phyloP scores from a whole-genome alignment of 164 flowering plant genomes.

The Vitis cinerea region DNA sequence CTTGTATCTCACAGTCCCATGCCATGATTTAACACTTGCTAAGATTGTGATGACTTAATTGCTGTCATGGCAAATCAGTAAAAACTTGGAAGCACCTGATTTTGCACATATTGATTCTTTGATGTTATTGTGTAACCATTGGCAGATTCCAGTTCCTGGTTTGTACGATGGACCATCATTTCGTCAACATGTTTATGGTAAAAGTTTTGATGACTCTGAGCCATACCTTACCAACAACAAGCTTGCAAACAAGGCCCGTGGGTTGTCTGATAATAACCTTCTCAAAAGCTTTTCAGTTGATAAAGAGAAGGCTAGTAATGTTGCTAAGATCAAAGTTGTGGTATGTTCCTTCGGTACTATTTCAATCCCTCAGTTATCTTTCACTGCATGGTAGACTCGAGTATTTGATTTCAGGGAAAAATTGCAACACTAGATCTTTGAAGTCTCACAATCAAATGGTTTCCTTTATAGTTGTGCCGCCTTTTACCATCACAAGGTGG shows the following conservation, averaged over 20 bases:
- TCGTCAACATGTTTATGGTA: conserved; percentile 18
- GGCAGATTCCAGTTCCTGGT: conserved; percentile 26
- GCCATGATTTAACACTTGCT: too few relatives aligned
- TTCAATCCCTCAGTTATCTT: not conserved
- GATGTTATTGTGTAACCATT: not conserved
- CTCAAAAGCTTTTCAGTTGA: conserved; percentile 54
- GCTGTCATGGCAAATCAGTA: too few relatives aligned
- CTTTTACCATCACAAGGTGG: not conserved
- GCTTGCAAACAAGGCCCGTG: conserved; percentile 24
- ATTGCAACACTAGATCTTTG: too few relatives aligned
- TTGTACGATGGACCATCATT: conserved; percentile 15
- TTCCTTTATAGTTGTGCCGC: too few relatives aligned
- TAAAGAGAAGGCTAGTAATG: conserved; percentile 63
- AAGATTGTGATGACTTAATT: too few relatives aligned
- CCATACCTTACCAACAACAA: conserved; percentile 27
- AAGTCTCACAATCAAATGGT: not conserved
- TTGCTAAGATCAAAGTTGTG: conserved; percentile 92
- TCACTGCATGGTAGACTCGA: not conserved
- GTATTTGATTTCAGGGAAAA: not conserved
- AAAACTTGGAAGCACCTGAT: not conserved
- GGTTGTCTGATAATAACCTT: conserved; percentile 49
- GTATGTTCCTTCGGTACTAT: conserved; percentile 33
- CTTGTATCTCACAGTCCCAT: too few relatives aligned
- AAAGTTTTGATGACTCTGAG: conserved; percentile 38
- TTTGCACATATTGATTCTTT: not conserved